phyloP scores from a whole-genome alignment of 768 basidiomycete genomes.

The Mycena amicta region DNA sequence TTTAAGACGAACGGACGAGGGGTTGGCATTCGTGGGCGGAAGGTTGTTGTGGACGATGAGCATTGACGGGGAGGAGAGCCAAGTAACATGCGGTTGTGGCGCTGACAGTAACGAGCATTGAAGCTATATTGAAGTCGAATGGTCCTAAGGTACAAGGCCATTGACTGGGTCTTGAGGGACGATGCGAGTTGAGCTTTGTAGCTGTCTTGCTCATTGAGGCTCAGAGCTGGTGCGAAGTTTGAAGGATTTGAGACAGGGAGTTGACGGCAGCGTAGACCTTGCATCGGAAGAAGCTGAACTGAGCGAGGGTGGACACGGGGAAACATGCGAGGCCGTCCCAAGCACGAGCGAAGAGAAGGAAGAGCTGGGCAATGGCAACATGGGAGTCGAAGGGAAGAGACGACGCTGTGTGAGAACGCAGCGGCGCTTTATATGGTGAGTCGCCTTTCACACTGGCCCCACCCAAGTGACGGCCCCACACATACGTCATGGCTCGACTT shows the following conservation, averaged over 20 bases:
- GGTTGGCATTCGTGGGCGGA: background rate
- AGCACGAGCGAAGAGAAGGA: background rate
- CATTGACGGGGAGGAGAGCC: background rate
- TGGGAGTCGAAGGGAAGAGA: background rate
- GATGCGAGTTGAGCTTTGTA: background rate
- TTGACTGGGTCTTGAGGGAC: background rate
- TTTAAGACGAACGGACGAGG: background rate
- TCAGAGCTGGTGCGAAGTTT: background rate
- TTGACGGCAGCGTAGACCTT: background rate
- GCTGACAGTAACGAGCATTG: too few relatives aligned
- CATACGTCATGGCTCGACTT: background rate
- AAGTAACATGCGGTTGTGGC: too few relatives aligned
- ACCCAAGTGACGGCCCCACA: background rate
- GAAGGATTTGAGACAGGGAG: background rate
- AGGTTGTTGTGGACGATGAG: background rate
- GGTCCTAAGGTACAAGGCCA: too few relatives aligned
- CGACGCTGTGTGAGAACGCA: background rate
- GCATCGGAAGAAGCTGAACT: background rate
- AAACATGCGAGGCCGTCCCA: background rate
- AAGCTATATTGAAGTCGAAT: too few relatives aligned
- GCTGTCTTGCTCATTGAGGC: background rate
- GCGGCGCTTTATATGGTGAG: background rate
- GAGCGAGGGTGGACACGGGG: too few relatives aligned
- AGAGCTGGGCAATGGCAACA: background rate
- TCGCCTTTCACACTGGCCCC: background rate